Base-by-base conservation (phyloP, 73 alveolate species). In the Tetrahymena thermophila region DNA sequence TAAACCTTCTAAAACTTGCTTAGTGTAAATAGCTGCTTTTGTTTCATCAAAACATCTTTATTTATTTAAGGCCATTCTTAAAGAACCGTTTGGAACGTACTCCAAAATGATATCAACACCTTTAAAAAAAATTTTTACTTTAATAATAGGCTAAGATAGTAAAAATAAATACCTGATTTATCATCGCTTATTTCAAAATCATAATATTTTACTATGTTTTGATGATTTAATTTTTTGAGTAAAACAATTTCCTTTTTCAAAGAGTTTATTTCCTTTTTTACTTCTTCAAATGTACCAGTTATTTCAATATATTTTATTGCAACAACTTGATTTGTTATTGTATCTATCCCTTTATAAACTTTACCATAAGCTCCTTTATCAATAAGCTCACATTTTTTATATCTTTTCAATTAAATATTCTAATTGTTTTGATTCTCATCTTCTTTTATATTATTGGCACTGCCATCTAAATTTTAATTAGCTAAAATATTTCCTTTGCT, bases 1-100 rank as follows among this genome's bases (percentile, higher is more conserved):
- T 44, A 99, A 95, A 43, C 99, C 99, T 35, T 97, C 96, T 37
- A 99, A 95, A 0, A 99, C 98, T 93, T 97, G 94, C n/a, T 93
- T 96, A 28, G 98, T 96, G 85, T 97, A 98, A 43, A 84, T 44
- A 43, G 97, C 96, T 84, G 97, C 97, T 35, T 94, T 95, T 25
- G 95, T 85, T 95, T 98, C 99, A 37, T 94, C 94, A 25, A 98
- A 95, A 94, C 93, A 94, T 37, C 97, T 98, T 85, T 96, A 96
- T 94, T 94, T 97, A 85, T 95, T 96, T 93, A 98, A 93, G 85
- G 97, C 85, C 40, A 95, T 57, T 84, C 96, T 71, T 35, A 98
- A 94, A 43, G 98, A 94, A 23, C 99, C 99, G 17, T 98, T 98
- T 93, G 98, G 94, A n/a, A 97, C 97, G 93, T 97, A 96, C 96